phyloP scores from a whole-genome alignment of 2,329 filamentous ascomycete species.

The Diplodia seriata region DNA sequence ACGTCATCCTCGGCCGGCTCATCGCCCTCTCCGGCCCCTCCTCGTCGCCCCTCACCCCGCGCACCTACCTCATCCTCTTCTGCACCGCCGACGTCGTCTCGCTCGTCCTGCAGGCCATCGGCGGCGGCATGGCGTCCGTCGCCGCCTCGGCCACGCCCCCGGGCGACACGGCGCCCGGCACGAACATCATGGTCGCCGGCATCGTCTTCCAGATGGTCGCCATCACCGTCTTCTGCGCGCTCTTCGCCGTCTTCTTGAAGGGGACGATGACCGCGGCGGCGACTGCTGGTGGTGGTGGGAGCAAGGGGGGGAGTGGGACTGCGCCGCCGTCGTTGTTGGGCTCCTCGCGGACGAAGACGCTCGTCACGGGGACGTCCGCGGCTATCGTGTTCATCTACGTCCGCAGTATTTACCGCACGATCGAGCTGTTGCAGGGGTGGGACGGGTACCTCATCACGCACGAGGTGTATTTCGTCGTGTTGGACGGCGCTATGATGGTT shows the following conservation, averaged over 20 bases:
- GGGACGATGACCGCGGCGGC: neutral
- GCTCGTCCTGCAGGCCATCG: slow-evolving; percentile 64
- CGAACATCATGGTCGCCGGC: slow-evolving; percentile 65
- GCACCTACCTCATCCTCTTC: slow-evolving; percentile 63
- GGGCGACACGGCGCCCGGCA: slow-evolving; percentile 51
- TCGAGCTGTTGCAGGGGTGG: slow-evolving; percentile 61
- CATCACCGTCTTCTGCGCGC: slow-evolving; percentile 55
- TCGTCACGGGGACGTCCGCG: slow-evolving; percentile 50
- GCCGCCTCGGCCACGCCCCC: slow-evolving; percentile 53
- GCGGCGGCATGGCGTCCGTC: slow-evolving; percentile 64
- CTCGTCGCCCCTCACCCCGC: slow-evolving; percentile 41
- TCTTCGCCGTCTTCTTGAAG: slow-evolving; percentile 49
- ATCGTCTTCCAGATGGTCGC: slow-evolving; percentile 64
- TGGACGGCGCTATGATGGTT: slow-evolving; percentile 62
- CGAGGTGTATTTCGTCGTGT: slow-evolving; percentile 57
- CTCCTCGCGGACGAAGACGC: slow-evolving; percentile 32
- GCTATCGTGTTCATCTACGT: slow-evolving; percentile 56
- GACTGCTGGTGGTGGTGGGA: slow-evolving; percentile 49
- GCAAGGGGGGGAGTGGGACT: neutral
- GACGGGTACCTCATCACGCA: slow-evolving; percentile 59
- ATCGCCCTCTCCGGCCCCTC: slow-evolving; percentile 63
- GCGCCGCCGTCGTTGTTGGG: neutral
- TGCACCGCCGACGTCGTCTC: slow-evolving; percentile 64
- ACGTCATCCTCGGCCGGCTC: slow-evolving; percentile 61
- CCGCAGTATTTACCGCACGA: slow-evolving; percentile 58